phyloP scores from a whole-genome alignment of 2,329 filamentous ascomycete genomes.

The Tympanopsis confertula region DNA sequence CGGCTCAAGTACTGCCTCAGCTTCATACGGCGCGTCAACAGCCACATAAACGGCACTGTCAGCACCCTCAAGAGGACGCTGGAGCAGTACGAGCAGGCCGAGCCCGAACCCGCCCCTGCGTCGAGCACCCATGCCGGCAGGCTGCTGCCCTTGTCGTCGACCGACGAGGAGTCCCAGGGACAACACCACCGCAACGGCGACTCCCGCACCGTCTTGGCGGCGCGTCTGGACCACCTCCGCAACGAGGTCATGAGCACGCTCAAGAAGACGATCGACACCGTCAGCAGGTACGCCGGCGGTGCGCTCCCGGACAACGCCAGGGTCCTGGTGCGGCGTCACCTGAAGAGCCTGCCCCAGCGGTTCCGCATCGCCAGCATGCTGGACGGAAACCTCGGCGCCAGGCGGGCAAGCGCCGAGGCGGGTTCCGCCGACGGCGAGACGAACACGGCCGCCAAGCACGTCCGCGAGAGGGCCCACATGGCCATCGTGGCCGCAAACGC shows the following conservation, averaged over 20 bases:
- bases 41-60: constrained; percentile 67
- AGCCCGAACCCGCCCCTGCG: constrained; percentile 6
- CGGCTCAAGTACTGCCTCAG: constrained; percentile 76
- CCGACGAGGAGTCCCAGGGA: constrained; percentile 2
- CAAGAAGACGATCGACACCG: constrained; percentile 69
- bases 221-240: constrained; percentile 56
- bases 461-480: constrained; percentile 53
- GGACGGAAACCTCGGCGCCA: constrained; percentile 15
- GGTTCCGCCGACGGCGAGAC: constrained; percentile 9
- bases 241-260: constrained; percentile 67
- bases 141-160: constrained; percentile 8
- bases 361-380: constrained; percentile 62
- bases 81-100: constrained; percentile 64
- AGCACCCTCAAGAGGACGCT: constrained; percentile 62
- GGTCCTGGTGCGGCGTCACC: constrained; percentile 69
- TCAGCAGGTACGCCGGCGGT: constrained; percentile 84
- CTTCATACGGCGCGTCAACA: constrained; percentile 72
- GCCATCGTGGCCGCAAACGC: constrained; percentile 81
- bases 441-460: constrained; percentile 25
- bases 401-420: constrained; percentile 16
- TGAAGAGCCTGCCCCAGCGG: constrained; percentile 73
- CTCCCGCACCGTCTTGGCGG: constrained; percentile 36
- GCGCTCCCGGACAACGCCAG: constrained; percentile 82
- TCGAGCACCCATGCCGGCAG: constrained; percentile 12
- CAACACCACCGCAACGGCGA: constrained; percentile 14